A percentile compares a stretch with the other conserved stretches of the same genome.
phyloP scores from a whole-genome alignment of 2,329 filamentous ascomycete species.

The Cladophialophora bantiana region DNA sequence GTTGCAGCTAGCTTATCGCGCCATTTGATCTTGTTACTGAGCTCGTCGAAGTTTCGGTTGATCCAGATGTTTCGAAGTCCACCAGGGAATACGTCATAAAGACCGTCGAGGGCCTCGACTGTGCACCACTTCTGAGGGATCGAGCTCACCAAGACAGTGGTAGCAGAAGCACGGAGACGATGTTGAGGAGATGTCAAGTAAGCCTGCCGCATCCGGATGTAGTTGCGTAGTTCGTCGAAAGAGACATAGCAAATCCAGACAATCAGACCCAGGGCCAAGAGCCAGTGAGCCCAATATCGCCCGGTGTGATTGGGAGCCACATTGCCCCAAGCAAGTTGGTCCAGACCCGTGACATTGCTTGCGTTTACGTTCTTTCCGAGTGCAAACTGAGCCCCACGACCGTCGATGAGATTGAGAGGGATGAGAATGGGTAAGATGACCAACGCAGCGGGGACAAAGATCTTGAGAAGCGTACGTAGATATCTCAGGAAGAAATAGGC shows the following conservation, averaged over 20 bases:
- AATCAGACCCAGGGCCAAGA: slow-evolving; percentile 79
- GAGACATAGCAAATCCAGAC: slow-evolving; percentile 86
- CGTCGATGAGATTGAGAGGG: slow-evolving; percentile 80
- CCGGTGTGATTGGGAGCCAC: slow-evolving; percentile 69
- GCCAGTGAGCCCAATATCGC: slow-evolving; percentile 82
- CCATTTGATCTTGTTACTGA: slow-evolving; percentile 82
- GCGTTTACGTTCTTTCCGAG: slow-evolving; percentile 46
- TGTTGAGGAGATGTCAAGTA: slow-evolving; percentile 95
- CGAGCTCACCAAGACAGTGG: slow-evolving; percentile 88
- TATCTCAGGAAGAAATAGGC: slow-evolving; percentile 98
- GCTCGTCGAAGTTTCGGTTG: slow-evolving; percentile 83
- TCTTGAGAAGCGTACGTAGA: slow-evolving; percentile 81
- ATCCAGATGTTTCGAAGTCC: slow-evolving; percentile 97
- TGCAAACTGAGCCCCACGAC: slow-evolving; percentile 65
- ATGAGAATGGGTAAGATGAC: slow-evolving; percentile 85
- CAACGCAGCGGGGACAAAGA: slow-evolving; percentile 82
- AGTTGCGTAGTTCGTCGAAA: slow-evolving; percentile 83
- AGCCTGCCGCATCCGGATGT: slow-evolving; percentile 91
- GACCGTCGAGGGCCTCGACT: slow-evolving; percentile 76
- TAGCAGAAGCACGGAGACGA: slow-evolving; percentile 89
- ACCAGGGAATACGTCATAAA: slow-evolving; percentile 96
- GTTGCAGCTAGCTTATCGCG: slow-evolving; percentile 73
- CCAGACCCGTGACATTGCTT: slow-evolving; percentile 70
- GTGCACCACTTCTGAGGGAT: slow-evolving; percentile 92
- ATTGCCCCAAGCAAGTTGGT: slow-evolving; percentile 87